Evolutionary conservation across 2,329 filamentous ascomycete species (phyloP), one percentile per base, ranked within the genome.

Genomic region (Sporothrix variecibatus): DNA sequence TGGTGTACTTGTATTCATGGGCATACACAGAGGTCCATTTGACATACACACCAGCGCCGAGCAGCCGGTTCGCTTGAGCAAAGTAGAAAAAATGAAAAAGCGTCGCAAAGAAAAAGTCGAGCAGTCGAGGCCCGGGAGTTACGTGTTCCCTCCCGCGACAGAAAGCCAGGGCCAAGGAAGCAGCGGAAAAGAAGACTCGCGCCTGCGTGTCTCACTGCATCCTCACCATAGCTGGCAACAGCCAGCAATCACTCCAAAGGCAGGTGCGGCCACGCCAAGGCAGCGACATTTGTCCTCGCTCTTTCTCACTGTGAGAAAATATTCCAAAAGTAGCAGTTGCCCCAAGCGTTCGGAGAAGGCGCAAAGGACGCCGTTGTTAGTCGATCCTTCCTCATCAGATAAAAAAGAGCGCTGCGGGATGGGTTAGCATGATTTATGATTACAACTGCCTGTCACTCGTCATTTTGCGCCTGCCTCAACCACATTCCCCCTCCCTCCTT

Each of bases 371-470:
- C 17, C 3, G 15, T 69, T 20, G 49, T 70, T 26, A 17, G 49
- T 28, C 67, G 67, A 31, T 11, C 67, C 67, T 68, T 53, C 43
- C 67, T 58, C 67, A 70, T 70, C 67, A 70, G 67, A 70, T 70
- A 70, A 70, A 58, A 23, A 23, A 28, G 20, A 40, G 67, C 51
- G 49, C 49, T 51, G 65, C 20, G 23, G 3, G 23, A 3, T 31
- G 5, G 26, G 60, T 65, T 56, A 43, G 67, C 49, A 70, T 58
- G 67, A 58, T 56, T 40, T 40, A 26, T 34, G 26, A 40, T 6
- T 58, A 34, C 67, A 51, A 49, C 31, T 70, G 67, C 31, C 67
- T 70, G 49, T 17, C 49, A 17, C 49, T 56, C 67, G 67, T 26
- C 67, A 56, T n/a, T 26, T 53, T 26, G 43, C 65, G 38, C 28